Evolutionary conservation across 176 grass and related monocot species (phyloP).

Genomic region (Otatea glauca): DNA sequence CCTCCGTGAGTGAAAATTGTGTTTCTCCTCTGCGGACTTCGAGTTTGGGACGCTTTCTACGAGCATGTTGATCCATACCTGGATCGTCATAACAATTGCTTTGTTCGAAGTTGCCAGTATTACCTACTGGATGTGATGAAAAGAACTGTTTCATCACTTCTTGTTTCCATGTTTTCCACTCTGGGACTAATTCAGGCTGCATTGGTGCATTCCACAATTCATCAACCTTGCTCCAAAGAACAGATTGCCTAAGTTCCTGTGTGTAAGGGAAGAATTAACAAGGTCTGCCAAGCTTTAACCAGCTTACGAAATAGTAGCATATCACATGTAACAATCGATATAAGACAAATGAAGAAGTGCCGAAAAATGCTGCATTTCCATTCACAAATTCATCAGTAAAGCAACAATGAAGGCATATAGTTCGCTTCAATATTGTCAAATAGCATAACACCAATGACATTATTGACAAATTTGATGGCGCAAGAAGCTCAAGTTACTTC

Average conservation of each 20-base stretch:
- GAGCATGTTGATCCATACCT: constrained; percentile 59
- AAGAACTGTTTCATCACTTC: constrained; percentile 85
- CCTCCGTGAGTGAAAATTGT: constrained; percentile 42
- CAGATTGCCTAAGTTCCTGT: constrained; percentile 80
- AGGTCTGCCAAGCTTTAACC: constrained; percentile 22
- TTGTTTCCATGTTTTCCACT: constrained; percentile 97
- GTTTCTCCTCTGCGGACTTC: constrained; percentile 72
- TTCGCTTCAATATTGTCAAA: neutral
- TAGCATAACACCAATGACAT: constrained; percentile 9
- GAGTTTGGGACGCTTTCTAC: constrained; percentile 82
- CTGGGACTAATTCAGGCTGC: constrained; percentile 75
- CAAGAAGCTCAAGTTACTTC: constrained; percentile 18
- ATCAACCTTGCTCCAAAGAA: constrained; percentile 73
- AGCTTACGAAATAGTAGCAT: constrained; percentile 12
- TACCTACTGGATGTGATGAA: constrained; percentile 59
- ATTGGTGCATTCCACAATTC: constrained; percentile 68
- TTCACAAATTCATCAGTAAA: constrained; percentile 20
- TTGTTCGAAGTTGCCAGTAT: constrained; percentile 48
- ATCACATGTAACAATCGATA: constrained; percentile 33
- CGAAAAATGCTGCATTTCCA: neutral
- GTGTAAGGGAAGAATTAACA: constrained; percentile 45
- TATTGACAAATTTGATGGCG: neutral
- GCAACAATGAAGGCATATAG: neutral
- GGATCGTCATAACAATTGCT: constrained; percentile 43
- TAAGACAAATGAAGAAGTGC: neutral